A percentile compares a stretch with the other conserved stretches of the same genome.
These are phyloP conservation scores for Sugiyamaella smithiae DNA, from an alignment of 805 yeast species.

Conservation along the genomic window DNA sequence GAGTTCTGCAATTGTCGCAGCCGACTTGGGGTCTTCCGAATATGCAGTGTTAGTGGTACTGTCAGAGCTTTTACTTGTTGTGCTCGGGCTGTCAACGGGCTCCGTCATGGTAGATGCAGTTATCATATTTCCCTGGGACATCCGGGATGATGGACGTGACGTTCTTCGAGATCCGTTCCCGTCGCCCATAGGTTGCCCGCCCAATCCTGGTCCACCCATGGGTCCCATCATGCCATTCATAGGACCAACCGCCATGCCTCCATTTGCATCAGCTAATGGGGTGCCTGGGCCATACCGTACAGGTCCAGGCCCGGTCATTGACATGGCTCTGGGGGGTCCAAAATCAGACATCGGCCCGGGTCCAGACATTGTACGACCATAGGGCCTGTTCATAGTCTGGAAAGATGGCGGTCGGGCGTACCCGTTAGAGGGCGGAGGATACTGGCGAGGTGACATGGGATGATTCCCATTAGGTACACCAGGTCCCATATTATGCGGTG, in stretches of 20 bases:
- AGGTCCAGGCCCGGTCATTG: not conserved
- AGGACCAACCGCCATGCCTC: not conserved
- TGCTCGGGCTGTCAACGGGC: conserved; percentile 10
- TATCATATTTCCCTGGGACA: conserved; percentile 18
- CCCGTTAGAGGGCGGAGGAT: not conserved
- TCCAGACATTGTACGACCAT: not conserved
- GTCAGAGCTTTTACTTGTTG: conserved; percentile 15
- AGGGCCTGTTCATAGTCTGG: not conserved
- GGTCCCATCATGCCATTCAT: not conserved
- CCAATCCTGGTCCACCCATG: not conserved
- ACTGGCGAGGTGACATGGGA: not conserved
- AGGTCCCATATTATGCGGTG: conserved; percentile 1
- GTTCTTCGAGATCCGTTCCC: conserved; percentile 1
- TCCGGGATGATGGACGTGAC: conserved; percentile 20
- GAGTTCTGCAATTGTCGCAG: conserved; percentile 18
- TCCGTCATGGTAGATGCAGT: conserved; percentile 22
- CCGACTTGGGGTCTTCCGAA: not conserved
- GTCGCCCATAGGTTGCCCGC: not conserved
- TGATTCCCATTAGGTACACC: not conserved
- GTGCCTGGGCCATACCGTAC: not conserved
- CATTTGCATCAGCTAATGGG: not conserved
- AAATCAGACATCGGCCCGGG: not conserved
- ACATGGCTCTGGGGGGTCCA: conserved; percentile 1
- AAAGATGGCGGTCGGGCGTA: conserved; percentile 1
- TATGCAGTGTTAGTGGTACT: conserved; percentile 14